Evolutionary conservation across 2,329 filamentous ascomycete genomes (phyloP), one percentile per base, ranked within the genome.

Genomic region (Penicillium olsonii): DNA sequence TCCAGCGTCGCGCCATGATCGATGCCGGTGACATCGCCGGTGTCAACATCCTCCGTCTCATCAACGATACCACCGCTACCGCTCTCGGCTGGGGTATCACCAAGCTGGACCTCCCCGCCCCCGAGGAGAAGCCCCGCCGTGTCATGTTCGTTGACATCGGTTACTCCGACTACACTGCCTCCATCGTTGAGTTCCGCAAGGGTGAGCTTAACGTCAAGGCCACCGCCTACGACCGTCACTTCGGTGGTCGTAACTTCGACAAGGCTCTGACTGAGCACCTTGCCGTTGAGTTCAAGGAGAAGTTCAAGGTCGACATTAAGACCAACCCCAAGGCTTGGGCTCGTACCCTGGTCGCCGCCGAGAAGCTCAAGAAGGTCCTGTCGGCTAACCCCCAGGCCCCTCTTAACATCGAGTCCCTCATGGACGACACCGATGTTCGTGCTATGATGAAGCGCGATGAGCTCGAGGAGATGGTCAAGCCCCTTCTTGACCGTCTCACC

Each of bases 291-390:
- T 99, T 97, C 83, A 90, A 94, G 78, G 89, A 90, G 75, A 96
- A 95, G 76, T 95, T 90, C 84, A 96, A 95, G 83, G 88, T 97
- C 63, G 92, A 97, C 71, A 92, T 99, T 77, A 84, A 85, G 74
- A 85, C 84, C 61, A 94, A 97, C 78, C 83, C 86, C 60, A 96
- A 96, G 78, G 94, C 92, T 51, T 84, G 87, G 73, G 85, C 92
- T 61, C 90, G 94, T 71, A 89, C 95, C 63, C 82, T 88, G 35
- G 85, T 90, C 54, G 91, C 89, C 49, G 91, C 92, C 47, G 94
- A 99, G 82, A 96, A 96, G 83, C 78, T 95, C 70, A 99, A 99
- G 87, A 97, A 97, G 85, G 87, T 97, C 48, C 80, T 99, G 48
- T 97, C 92, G 29, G 94, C 94, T 70, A 97, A 97, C 78, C 88